Evolutionary conservation across 305 asterid species (phyloP), one percentile per base, ranked within the genome.

Genomic region (Fraxinus floribunda): DNA sequence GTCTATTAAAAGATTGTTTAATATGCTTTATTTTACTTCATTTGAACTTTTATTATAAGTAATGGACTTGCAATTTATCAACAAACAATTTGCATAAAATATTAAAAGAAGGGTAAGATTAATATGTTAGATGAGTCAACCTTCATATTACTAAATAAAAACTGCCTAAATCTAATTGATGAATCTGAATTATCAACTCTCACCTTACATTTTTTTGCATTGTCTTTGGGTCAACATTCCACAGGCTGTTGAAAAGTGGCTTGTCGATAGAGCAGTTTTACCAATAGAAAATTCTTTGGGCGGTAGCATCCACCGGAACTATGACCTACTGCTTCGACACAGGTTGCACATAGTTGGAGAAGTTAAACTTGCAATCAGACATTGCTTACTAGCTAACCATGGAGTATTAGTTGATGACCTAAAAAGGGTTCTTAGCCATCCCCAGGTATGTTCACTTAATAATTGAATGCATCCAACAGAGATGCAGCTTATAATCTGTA

Each of bases 221-320:
- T 57, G 9, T 6, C 38, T 26, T 22, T 84, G 74, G 41, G 77
- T 35, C 74, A 9, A 39, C 83, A 78, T 52, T 77, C 80, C 86
- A 81, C 89, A 96, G 98, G 98, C 98, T 62, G 99, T 92, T 75
- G 99, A 96, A 86, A 90, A 91, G 79, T 94, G 99, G 99, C 89
- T 91, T 66, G 99, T 94, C 41, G 98, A 96, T 85, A 92, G 98
- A 86, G 98, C 99, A 13, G 98, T 96, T 88, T 86, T 96, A 86
- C 99, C 99, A 30, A 96, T 96, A 77, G 99, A 96, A 82, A 96
- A 96, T 83, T 92, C 98, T 78, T 88, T 96, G 83, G 99, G 98
- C 7, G 99, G 98, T 64, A 96, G 99, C 88, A 96, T 96, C 75
- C 99, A 96, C 86, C 89, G 99, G 88, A 96, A 96, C 83, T 96